phyloP scores from a whole-genome alignment of 2,329 filamentous ascomycete species.

The Neofusicoccum sp. region DNA sequence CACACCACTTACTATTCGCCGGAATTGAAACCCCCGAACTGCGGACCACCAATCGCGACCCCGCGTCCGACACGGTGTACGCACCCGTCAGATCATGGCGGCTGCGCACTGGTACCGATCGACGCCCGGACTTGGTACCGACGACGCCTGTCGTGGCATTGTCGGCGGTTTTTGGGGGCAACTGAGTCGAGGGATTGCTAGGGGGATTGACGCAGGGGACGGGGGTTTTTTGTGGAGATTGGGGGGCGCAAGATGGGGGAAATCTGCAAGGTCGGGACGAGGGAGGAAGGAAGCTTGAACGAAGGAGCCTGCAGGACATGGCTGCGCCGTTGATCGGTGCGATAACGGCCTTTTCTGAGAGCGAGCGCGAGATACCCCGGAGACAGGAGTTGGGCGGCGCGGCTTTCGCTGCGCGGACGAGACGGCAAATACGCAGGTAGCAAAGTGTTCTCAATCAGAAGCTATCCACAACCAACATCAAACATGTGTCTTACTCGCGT shows the following conservation, averaged over 20 bases:
- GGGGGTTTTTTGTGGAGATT: not conserved
- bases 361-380: slow-evolving; percentile 1
- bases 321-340: not conserved
- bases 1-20: not conserved
- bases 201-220: slow-evolving; percentile 10
- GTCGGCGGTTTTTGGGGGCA: not conserved
- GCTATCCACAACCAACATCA: not conserved
- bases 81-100: not conserved
- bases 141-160: not conserved
- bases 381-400: not conserved
- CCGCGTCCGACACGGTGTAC: not conserved
- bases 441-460: not conserved
- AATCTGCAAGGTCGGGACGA: not conserved
- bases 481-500: not conserved
- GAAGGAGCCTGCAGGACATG: not conserved
- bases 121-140: slow-evolving; percentile 4
- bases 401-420: slow-evolving; percentile 4
- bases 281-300: not conserved
- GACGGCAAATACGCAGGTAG: not conserved
- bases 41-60: not conserved
- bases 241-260: not conserved
- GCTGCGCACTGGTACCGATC: not conserved
- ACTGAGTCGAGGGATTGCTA: not conserved
- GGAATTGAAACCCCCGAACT: not conserved
- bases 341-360: not conserved